phyloP scores from a whole-genome alignment of 2,329 filamentous ascomycete species.

The Aspergillus candidus region DNA sequence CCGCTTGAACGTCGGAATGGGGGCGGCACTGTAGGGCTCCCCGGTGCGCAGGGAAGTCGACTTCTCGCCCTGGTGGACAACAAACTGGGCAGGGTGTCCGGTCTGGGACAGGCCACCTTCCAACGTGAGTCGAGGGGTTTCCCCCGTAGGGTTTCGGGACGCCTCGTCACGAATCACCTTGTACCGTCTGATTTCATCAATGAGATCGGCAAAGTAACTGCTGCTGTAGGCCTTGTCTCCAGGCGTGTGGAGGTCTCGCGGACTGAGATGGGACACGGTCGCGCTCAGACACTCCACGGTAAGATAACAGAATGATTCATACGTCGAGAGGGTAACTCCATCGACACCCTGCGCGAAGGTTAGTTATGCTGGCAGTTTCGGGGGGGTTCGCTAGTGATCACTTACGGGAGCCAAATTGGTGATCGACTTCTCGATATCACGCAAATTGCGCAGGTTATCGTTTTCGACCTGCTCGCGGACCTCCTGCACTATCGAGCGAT shows the following conservation, averaged over 20 bases:
- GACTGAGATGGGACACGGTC: slow-evolving; percentile 77
- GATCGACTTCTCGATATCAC: slow-evolving; percentile 90
- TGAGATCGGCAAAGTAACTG: slow-evolving; percentile 93
- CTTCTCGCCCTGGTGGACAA: slow-evolving; percentile 74
- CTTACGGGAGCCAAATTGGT: slow-evolving; percentile 91
- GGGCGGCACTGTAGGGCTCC: slow-evolving; percentile 50
- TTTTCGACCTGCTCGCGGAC: slow-evolving; percentile 72
- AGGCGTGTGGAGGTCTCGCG: slow-evolving; percentile 77
- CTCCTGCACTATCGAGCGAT: slow-evolving; percentile 71
- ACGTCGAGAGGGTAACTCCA: slow-evolving; percentile 62
- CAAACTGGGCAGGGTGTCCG: slow-evolving; percentile 75
- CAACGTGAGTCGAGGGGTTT: slow-evolving; percentile 58
- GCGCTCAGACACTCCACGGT: slow-evolving; percentile 87
- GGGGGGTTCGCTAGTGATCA: slow-evolving; percentile 51
- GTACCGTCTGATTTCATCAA: slow-evolving; percentile 88
- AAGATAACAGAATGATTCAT: slow-evolving; percentile 82
- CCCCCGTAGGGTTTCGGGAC: too few species aligned
- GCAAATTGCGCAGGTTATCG: slow-evolving; percentile 82
- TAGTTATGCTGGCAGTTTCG: slow-evolving; percentile 56
- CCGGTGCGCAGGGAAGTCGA: slow-evolving; percentile 71
- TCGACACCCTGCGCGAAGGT: slow-evolving; percentile 20
- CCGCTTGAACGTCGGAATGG: slow-evolving; percentile 46
- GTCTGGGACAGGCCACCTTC: slow-evolving; percentile 76
- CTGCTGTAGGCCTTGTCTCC: slow-evolving; percentile 87
- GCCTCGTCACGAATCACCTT: slow-evolving; percentile 73